Conservation (phyloP, 2,329 filamentous ascomycete genomes). For the Cytospora leucostoma region DNA sequence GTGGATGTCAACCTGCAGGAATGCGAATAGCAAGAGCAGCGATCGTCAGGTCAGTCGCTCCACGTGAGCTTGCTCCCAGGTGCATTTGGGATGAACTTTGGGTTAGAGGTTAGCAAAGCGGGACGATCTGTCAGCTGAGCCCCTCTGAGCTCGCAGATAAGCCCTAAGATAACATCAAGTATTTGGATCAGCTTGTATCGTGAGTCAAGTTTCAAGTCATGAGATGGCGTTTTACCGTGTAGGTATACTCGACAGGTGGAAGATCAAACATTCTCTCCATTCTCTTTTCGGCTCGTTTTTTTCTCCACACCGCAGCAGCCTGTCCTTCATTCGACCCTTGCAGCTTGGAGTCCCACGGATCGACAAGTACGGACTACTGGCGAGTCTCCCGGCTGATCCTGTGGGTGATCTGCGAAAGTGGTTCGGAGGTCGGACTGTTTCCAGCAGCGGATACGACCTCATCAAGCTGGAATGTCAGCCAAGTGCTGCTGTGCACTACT, state of each 20-base stretch:
- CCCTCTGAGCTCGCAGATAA: slow-evolving; percentile 1
- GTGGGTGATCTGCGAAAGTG: slow-evolving; percentile 10
- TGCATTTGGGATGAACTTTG: background rate
- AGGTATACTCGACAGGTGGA: slow-evolving; percentile 20
- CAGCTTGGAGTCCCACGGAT: background rate
- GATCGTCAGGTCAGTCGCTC: slow-evolving; percentile 1
- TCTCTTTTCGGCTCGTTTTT: slow-evolving; percentile 18
- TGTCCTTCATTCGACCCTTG: background rate
- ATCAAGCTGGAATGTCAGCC: background rate
- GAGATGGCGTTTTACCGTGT: slow-evolving; percentile 18
- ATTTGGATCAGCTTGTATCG: slow-evolving; percentile 22
- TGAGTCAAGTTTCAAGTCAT: slow-evolving; percentile 28
- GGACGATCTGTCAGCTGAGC: slow-evolving; percentile 26
- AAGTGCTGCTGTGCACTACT: background rate
- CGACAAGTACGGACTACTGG: background rate
- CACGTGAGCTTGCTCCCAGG: background rate
- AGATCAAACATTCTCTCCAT: slow-evolving; percentile 25
- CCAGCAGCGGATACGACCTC: slow-evolving; percentile 5
- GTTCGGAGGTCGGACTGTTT: slow-evolving; percentile 14
- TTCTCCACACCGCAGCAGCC: slow-evolving; percentile 20
- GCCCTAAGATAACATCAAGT: slow-evolving; percentile 3
- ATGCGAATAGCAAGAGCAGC: background rate
- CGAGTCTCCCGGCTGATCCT: slow-evolving; percentile 12
- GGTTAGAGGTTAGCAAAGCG: slow-evolving; percentile 20
- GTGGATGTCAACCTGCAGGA: background rate